These are phyloP conservation scores for Sisymbrium altissimum DNA, from an alignment of 345 rosid species.

Conservation along the genomic window DNA sequence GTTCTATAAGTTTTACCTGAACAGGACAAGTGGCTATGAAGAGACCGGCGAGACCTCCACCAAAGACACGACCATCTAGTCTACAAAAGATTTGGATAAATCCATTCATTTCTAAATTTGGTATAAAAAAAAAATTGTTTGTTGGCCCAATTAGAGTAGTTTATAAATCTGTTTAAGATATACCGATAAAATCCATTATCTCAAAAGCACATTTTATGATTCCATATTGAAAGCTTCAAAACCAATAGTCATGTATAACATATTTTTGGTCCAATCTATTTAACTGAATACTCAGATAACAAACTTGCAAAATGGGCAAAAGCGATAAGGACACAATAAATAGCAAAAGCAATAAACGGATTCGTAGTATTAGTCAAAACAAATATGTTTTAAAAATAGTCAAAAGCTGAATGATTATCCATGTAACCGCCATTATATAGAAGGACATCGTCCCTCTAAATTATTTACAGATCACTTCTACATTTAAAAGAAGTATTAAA, in stretches of 20 bases:
- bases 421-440: not conserved
- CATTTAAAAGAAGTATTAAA: not conserved
- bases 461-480: not conserved
- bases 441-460: not conserved
- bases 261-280: no score
- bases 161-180: no score
- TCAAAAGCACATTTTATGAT: no score
- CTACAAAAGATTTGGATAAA: no score
- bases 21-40: slow-evolving; percentile 93
- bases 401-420: not conserved
- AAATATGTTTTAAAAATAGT: not conserved
- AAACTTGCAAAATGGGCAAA: not conserved
- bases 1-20: slow-evolving; percentile 45
- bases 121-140: no score
- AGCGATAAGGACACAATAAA: not conserved
- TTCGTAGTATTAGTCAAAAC: not conserved
- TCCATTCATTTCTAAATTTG: no score
- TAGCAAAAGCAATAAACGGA: not conserved
- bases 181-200: no score
- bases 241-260: no score
- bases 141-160: no score
- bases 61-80: slow-evolving; percentile 93
- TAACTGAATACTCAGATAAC: no score
- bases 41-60: slow-evolving; percentile 90
- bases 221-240: no score